phyloP scores from a whole-genome alignment of 768 basidiomycete genomes.

The Kwoniella sp. region DNA sequence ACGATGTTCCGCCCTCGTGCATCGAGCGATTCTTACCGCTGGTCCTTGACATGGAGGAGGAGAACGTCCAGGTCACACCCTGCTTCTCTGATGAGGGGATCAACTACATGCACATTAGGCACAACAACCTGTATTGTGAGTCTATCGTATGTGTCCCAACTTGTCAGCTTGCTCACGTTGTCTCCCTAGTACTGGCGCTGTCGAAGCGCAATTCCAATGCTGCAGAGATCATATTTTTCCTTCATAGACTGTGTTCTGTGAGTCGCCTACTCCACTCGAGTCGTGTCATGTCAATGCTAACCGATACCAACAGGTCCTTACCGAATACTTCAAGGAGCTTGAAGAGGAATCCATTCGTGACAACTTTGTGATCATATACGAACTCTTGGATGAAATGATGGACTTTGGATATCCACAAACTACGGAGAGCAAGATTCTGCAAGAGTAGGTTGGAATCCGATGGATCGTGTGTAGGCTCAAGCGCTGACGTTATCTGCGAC shows the following conservation, averaged over 20 bases:
- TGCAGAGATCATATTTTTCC: conserved; percentile 90
- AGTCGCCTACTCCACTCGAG: conserved; percentile 13
- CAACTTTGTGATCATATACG: conserved; percentile 99
- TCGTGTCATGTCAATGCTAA: background rate
- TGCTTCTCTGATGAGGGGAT: conserved; percentile 92
- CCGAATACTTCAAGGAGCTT: conserved; percentile 99
- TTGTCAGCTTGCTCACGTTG: background rate
- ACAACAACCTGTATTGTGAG: conserved; percentile 94
- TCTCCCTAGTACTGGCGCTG: conserved; percentile 72
- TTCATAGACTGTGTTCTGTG: conserved; percentile 73
- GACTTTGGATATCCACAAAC: conserved; percentile 99
- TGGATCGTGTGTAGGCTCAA: background rate
- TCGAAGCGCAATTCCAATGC: conserved; percentile 96
- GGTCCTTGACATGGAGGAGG: conserved; percentile 92
- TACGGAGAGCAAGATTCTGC: conserved; percentile 97
- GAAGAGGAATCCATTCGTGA: conserved; percentile 99
- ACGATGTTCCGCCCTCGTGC: conserved; percentile 83
- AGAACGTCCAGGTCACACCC: conserved; percentile 90
- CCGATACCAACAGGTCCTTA: conserved; percentile 61
- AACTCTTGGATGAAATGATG: conserved; percentile 99
- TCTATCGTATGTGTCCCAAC: conserved; percentile 16
- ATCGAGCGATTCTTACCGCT: conserved; percentile 92
- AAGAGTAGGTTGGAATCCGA: conserved; percentile 83
- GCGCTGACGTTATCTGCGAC: background rate
- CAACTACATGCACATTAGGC: conserved; percentile 98